A percentile compares a stretch with the other conserved stretches of the same genome.
Conservation (phyloP, 148 eudicot genomes). For the Rhododendron ferrugineum region DNA sequence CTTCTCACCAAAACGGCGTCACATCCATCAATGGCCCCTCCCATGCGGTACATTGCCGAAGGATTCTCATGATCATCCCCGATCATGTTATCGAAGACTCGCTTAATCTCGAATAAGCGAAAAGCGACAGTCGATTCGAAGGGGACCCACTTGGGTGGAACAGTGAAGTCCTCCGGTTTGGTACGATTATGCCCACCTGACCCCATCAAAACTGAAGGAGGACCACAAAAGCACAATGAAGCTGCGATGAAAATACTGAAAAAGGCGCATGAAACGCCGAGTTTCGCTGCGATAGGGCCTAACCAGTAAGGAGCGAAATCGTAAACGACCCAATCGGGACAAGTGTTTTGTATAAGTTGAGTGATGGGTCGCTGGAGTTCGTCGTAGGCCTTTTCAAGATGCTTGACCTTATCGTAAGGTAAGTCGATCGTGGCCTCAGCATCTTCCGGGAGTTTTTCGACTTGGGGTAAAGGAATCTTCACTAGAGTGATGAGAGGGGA, state of each 20-base stretch:
- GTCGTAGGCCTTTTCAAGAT: conserved; percentile 34
- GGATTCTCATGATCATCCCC: conserved; percentile 11
- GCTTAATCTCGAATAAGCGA: conserved; percentile 16
- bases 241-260: conserved; percentile 20
- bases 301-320: conserved; percentile 24
- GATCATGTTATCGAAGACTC: not conserved
- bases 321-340: conserved; percentile 31
- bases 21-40: conserved; percentile 21
- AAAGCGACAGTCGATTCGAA: conserved; percentile 20
- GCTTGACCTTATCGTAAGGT: conserved; percentile 21
- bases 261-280: conserved; percentile 14
- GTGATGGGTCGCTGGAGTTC: conserved; percentile 17
- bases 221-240: conserved; percentile 17
- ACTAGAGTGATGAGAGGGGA: conserved; percentile 12
- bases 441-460: conserved; percentile 18
- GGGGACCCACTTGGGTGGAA: conserved; percentile 24
- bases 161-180: conserved; percentile 27
- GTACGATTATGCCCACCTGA: conserved; percentile 5
- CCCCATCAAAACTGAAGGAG: conserved; percentile 15
- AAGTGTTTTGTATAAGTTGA: conserved; percentile 13
- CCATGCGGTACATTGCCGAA: conserved; percentile 14
- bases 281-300: conserved; percentile 25
- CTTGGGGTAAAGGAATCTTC: conserved; percentile 21
- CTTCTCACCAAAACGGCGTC: conserved; percentile 28
- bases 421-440: conserved; percentile 40